phyloP scores from a whole-genome alignment of 352 stramenopile genomes.

The Globisporangium megalacanthum region DNA sequence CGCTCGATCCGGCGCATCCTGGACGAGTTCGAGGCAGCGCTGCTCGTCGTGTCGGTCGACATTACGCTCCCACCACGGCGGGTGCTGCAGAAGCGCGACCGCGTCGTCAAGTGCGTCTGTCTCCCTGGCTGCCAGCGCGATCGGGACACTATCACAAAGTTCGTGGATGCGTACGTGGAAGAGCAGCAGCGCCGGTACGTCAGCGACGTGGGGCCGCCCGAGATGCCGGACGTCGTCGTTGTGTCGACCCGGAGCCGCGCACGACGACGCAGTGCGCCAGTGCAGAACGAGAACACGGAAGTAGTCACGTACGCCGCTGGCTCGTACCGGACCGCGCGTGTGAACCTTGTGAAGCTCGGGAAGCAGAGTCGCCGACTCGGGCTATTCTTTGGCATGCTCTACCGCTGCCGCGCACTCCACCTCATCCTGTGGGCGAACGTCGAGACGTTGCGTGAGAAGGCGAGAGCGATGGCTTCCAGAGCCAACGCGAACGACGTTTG shows the following conservation, averaged over 20 bases:
- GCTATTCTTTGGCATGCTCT: constrained; percentile 70
- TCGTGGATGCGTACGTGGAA: constrained; percentile 60
- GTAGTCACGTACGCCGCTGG: constrained; percentile 55
- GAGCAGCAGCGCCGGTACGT: constrained; percentile 63
- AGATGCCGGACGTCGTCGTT: constrained; percentile 52
- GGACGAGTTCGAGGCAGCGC: constrained; percentile 46
- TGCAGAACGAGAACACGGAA: constrained; percentile 37
- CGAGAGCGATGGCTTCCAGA: neutral
- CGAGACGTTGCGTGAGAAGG: constrained; percentile 15
- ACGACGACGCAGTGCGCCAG: constrained; percentile 10
- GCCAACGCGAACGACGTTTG: neutral
- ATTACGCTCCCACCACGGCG: constrained; percentile 64
- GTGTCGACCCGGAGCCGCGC: constrained; percentile 37
- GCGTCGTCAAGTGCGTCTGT: constrained; percentile 65
- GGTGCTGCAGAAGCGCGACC: constrained; percentile 54
- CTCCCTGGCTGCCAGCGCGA: constrained; percentile 45
- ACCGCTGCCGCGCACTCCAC: constrained; percentile 60
- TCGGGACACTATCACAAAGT: constrained; percentile 38
- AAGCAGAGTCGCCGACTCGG: constrained; percentile 72
- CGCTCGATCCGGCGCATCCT: constrained; percentile 64
- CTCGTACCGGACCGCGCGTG: constrained; percentile 61
- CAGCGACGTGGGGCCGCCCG: constrained; percentile 39
- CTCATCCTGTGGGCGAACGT: constrained; percentile 57
- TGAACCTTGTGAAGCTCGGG: constrained; percentile 47
- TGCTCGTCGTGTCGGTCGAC: constrained; percentile 49